phyloP scores from a whole-genome alignment of 192 early-diverging fungal genomes.

The Podila epicladia region DNA sequence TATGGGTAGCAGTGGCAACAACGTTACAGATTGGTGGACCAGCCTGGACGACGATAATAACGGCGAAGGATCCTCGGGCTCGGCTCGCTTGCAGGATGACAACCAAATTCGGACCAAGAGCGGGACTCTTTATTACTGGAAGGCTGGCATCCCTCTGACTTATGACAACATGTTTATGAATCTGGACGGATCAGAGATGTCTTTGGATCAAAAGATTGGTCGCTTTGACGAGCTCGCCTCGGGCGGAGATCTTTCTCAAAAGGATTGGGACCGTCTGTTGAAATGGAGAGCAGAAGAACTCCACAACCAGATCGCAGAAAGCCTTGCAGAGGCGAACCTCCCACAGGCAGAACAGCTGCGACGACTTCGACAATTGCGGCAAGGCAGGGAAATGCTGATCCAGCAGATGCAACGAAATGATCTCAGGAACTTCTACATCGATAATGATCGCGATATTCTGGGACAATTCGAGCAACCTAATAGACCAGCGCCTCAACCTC shows the following conservation, averaged over 20 bases:
- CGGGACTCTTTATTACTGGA: slow-evolving; percentile 21
- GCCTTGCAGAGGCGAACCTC: not conserved
- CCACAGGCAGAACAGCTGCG: slow-evolving; percentile 8
- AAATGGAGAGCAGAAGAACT: slow-evolving; percentile 15
- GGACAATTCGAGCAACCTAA: not conserved
- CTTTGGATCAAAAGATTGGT: slow-evolving; percentile 18
- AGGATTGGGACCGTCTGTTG: slow-evolving; percentile 12
- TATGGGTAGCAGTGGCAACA: not conserved
- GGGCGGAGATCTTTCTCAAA: slow-evolving; percentile 13
- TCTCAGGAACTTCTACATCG: not conserved
- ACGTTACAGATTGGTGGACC: not conserved
- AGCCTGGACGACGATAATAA: slow-evolving; percentile 1
- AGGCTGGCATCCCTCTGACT: slow-evolving; percentile 15
- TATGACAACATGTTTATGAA: slow-evolving; percentile 31
- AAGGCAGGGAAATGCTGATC: not conserved
- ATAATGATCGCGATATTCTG: not conserved
- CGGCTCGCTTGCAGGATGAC: slow-evolving; percentile 3
- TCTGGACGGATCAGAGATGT: slow-evolving; percentile 21
- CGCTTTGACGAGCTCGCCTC: slow-evolving; percentile 13
- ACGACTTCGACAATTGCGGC: not conserved
- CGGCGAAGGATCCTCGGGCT: slow-evolving; percentile 17
- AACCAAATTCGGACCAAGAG: slow-evolving; percentile 13
- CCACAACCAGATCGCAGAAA: not conserved
- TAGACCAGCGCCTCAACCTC: not conserved
- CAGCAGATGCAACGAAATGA: slow-evolving; percentile 1